Evolutionary conservation across 495 filamentous ascomycete species (phyloP).

Genomic region (Trichoderma reesei): DNA sequence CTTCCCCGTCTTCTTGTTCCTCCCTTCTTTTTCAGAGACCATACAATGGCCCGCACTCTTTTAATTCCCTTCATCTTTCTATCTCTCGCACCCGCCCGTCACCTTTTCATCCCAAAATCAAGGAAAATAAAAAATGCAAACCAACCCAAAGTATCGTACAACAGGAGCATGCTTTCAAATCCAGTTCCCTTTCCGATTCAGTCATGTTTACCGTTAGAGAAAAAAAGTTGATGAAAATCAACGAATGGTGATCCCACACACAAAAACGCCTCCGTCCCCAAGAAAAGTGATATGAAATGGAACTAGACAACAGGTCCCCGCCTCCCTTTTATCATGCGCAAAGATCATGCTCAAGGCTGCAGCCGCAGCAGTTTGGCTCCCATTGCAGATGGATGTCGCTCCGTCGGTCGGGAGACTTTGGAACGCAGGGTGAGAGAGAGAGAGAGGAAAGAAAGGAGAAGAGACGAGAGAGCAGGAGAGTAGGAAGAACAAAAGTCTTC

Average conservation of each 20-base stretch:
- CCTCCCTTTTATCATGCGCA: background rate
- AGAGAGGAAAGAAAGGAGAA: background rate
- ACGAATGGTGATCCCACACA: background rate
- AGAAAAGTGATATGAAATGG: background rate
- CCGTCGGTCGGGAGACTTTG: background rate
- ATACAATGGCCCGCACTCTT: background rate
- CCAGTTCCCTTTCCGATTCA: slow-evolving; percentile 7
- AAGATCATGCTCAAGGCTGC: background rate
- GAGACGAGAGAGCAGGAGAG: too few species aligned
- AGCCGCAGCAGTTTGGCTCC: background rate
- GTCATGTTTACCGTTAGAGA: slow-evolving; percentile 3
- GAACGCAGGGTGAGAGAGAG: background rate
- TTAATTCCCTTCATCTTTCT: too few species aligned
- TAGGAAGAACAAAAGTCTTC: background rate
- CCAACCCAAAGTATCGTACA: slow-evolving; percentile 1
- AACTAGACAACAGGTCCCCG: background rate
- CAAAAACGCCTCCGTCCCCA: background rate
- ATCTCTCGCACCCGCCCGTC: background rate
- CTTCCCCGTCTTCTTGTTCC: background rate
- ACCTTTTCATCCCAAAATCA: too few species aligned
- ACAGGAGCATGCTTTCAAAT: slow-evolving; percentile 6
- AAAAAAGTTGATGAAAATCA: background rate
- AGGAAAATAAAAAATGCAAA: background rate
- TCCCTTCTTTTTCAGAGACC: background rate
- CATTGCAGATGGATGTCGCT: background rate